Percentiles rank a stretch among this genome's conserved stretches.
phyloP scores from a whole-genome alignment of 495 filamentous ascomycete species.

The Tuber microsphaerosporum region DNA sequence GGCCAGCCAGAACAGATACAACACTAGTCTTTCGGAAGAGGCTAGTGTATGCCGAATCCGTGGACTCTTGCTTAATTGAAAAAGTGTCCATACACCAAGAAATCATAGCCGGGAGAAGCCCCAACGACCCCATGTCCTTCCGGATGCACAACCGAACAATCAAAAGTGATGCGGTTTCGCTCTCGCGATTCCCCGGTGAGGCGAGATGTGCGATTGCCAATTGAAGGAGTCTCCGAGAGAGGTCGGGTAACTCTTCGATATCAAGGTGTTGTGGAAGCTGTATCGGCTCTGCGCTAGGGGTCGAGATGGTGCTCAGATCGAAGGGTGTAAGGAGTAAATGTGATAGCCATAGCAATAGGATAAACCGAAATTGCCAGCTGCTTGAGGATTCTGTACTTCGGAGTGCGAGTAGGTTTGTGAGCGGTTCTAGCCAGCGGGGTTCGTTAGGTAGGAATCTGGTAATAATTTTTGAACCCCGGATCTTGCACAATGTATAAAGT shows the following conservation, averaged over 20 bases:
- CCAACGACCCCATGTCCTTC: slow-evolving; percentile 75
- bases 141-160: slow-evolving; percentile 73
- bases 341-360: slow-evolving; percentile 85
- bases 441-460: slow-evolving; percentile 84
- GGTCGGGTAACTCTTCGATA: slow-evolving; percentile 55
- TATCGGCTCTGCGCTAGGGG: slow-evolving; percentile 44
- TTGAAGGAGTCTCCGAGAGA: slow-evolving; percentile 62
- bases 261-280: slow-evolving; percentile 21
- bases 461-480: slow-evolving; percentile 87
- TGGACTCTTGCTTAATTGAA: slow-evolving; percentile 41
- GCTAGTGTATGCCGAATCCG: slow-evolving; percentile 46
- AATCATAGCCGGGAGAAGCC: slow-evolving; percentile 58
- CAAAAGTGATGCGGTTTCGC: slow-evolving; percentile 74
- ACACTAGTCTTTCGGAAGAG: slow-evolving; percentile 62
- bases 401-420: slow-evolving; percentile 43
- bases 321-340: slow-evolving; percentile 91
- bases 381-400: slow-evolving; percentile 15
- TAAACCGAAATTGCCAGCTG: slow-evolving; percentile 78
- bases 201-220: slow-evolving; percentile 65
- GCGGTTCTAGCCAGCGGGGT: slow-evolving; percentile 68
- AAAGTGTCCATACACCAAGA: slow-evolving; percentile 61
- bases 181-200: slow-evolving; percentile 67
- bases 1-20: slow-evolving; percentile 67
- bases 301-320: slow-evolving; percentile 76
- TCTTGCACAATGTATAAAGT: slow-evolving; percentile 87